Evolutionary conservation across 2,329 filamentous ascomycete species (phyloP), one percentile per base, ranked within the genome.

Genomic region (Colletotrichum abscissum): DNA sequence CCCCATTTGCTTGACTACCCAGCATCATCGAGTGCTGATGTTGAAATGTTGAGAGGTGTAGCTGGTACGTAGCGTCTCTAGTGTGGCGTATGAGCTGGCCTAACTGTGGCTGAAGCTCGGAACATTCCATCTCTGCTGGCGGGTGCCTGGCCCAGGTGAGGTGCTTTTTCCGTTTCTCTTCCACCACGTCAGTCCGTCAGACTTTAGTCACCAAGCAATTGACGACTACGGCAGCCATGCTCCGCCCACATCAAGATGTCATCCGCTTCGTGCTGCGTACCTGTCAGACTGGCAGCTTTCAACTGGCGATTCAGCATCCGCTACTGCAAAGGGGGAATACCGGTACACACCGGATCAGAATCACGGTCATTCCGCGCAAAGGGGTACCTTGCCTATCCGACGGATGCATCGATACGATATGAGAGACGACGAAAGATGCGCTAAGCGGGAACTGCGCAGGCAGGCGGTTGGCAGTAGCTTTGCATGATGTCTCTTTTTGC

Each of bases 321-420:
- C 46, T 59, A 69, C 59, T 69, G 66, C 66, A 64, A 26, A 30
- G 24, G 42, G 19, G 49, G 56, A 9, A 33, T 33, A 33, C 30
- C 30, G 30, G 30, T 11, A 52, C 52, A 52, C 30, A 60, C 63
- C 28, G 33, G 33, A 35, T 35, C 38, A 16, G 38, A 30, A 54
- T 66, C 57, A 62, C 58, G 19, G 14, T 46, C 4, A 28, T 49
- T 69, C 24, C 35, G 24, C 22, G 42, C 58, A 19, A 54, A 58
- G 24, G 59, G 54, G 67, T 73, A 60, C 71, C 62, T 71, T 73
- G 60, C 71, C 60, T 73, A 73, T 60, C 71, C 71, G 71, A 4
- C 35, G 19, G 12, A 11, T 63, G 52, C 60, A 62, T 60, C 12
- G 38, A 56, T 22, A 9, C 12, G n/a, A 56, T 22, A 12, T 65